Evolutionary conservation across 2,329 filamentous ascomycete genomes (phyloP), one percentile per base, ranked within the genome.

Genomic region (Curvularia lunata): DNA sequence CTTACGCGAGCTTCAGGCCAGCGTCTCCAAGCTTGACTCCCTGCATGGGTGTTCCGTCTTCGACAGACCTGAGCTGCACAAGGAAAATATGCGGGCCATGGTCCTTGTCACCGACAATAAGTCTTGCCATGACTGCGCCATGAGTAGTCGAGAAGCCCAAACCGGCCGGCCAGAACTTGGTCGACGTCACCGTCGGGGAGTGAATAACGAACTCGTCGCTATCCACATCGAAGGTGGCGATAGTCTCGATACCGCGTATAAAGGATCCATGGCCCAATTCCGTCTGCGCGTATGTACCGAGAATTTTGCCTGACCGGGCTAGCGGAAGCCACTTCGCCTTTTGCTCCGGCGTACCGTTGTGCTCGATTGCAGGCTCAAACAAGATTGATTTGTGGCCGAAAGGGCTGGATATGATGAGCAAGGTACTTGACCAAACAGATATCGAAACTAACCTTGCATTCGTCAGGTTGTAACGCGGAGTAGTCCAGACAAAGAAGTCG

Each of bases 251-350:
- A 0, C 81, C 81, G 45, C 78, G 72, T 4, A 83, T 80, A 59
- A 83, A 82, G 32, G 79, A 82, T 1, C 82, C 82, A 58, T 84
- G 82, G 0, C 81, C 82, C 5, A 83, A 71, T 58, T 83, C 81
- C 1, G 81, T 83, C 64, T 82, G 81, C 5, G 77, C 78, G 64
- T 83, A 83, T 25, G 78, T 78, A 10, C 58, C 58, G 12, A 61
- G 40, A 19, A 82, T 81, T 54, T 81, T 77, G 73, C 76, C 81
- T 3, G 66, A 69, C 25, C 79, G 75, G 53, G 51, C 54, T 1
- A 54, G 49, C 18, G 54, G 58, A 2, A 54, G 38, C 82, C 81
- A 83, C 57, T 79, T 72, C n/a, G 72, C 70, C 25, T 74, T 71
- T 56, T 83, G 81, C 54, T 79, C 75, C n/a, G 79, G 76, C 28